phyloP scores from a whole-genome alignment of 2,329 filamentous ascomycete genomes.

The Amylocarpus encephaloides region DNA sequence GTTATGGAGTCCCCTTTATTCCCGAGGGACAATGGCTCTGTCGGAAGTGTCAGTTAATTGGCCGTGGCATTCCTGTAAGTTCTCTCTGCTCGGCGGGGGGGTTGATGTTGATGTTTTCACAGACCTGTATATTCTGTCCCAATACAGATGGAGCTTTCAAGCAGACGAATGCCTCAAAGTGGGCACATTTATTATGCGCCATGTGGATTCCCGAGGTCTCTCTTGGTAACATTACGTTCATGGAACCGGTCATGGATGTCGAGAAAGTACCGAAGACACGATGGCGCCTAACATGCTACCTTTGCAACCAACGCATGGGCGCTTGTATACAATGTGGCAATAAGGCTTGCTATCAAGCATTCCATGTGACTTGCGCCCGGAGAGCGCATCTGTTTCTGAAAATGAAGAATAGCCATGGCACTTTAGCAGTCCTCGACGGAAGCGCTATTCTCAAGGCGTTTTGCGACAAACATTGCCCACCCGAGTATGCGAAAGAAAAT shows the following conservation, averaged over 20 bases:
- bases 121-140: conserved; percentile 96
- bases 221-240: conserved; percentile 91
- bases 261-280: conserved; percentile 93
- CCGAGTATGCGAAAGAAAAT: conserved; percentile 82
- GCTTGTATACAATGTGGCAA: conserved; percentile 98
- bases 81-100: conserved; percentile 26
- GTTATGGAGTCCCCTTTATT: conserved; percentile 97
- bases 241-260: conserved; percentile 97
- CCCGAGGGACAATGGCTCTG: conserved; percentile 98
- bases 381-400: conserved; percentile 82
- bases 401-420: conserved; percentile 90
- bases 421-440: conserved; percentile 69
- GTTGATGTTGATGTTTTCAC: conserved; percentile 15
- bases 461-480: conserved; percentile 89
- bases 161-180: conserved; percentile 92
- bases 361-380: conserved; percentile 93
- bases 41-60: conserved; percentile 92
- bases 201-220: conserved; percentile 99
- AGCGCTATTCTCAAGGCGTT: conserved; percentile 84
- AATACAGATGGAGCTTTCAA: conserved; percentile 98
- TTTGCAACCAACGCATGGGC: conserved; percentile 95
- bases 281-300: conserved; percentile 93
- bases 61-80: conserved; percentile 73
- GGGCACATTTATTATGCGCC: conserved; percentile 92
- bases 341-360: conserved; percentile 93